phyloP scores from a whole-genome alignment of 1,284 basidiomycete genomes.

The Fomes fomentarius region DNA sequence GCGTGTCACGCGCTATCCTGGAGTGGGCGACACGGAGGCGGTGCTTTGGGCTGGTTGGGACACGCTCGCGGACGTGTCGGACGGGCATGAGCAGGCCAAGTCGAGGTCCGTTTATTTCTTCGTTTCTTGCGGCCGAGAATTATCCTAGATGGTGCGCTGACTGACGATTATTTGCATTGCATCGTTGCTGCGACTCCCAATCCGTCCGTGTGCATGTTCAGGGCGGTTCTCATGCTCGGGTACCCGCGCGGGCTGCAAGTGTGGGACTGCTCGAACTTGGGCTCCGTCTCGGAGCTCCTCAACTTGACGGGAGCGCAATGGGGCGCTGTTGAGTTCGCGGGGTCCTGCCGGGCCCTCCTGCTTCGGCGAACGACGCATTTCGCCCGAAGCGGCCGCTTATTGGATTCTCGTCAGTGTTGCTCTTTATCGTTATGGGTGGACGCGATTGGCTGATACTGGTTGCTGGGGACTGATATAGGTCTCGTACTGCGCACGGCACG shows the following conservation, averaged over 20 bases:
- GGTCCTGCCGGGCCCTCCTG: constrained; percentile 44
- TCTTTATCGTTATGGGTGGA: background rate
- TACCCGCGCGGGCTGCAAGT: constrained; percentile 65
- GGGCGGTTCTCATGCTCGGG: constrained; percentile 61
- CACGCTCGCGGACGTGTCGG: constrained; percentile 18
- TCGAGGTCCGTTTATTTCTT: constrained; percentile 31
- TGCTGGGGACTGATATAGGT: constrained; percentile 19
- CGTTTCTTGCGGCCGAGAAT: background rate
- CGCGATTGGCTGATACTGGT: background rate
- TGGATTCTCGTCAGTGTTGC: constrained; percentile 56
- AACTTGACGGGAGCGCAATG: constrained; percentile 45
- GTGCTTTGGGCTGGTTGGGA: constrained; percentile 40
- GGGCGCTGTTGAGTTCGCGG: constrained; percentile 46
- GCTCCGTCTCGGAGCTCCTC: constrained; percentile 55
- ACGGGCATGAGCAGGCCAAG: constrained; percentile 18
- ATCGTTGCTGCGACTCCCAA: constrained; percentile 6
- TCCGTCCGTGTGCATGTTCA: constrained; percentile 21
- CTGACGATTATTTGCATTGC: too few species aligned
- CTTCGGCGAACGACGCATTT: constrained; percentile 32
- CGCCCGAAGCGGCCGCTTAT: constrained; percentile 48
- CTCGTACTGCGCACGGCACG: constrained; percentile 22
- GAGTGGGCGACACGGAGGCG: constrained; percentile 32
- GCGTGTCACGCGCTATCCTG: constrained; percentile 31
- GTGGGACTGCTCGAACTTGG: constrained; percentile 69
- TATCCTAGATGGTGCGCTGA: background rate